These are phyloP conservation scores for Nakazawaea ambrosiae DNA, from an alignment of 805 yeast species.

Conservation along the genomic window DNA sequence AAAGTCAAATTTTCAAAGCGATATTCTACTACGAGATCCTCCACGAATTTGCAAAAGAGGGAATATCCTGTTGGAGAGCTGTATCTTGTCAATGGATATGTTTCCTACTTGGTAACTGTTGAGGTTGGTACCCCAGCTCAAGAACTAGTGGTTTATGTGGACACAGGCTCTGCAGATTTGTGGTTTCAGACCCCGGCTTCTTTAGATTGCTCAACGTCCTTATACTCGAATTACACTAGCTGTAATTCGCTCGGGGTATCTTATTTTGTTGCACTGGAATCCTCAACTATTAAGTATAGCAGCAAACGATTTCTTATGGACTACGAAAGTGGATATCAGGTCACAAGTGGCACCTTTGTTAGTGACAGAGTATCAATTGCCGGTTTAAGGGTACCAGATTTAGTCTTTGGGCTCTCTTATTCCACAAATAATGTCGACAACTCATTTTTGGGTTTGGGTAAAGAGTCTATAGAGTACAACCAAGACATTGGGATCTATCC, in stretches of 20 bases:
- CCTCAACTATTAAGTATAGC: neutral
- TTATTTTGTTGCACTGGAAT: slow-evolving; percentile 1
- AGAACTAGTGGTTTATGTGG: slow-evolving; percentile 19
- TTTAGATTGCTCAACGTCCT: slow-evolving; percentile 9
- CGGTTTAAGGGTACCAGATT: slow-evolving; percentile 9
- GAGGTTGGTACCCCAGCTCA: slow-evolving; percentile 21
- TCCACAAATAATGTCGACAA: slow-evolving; percentile 9
- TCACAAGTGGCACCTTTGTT: slow-evolving; percentile 16
- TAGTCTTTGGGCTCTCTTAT: slow-evolving; percentile 17
- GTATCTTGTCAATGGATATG: slow-evolving; percentile 5
- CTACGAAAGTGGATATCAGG: slow-evolving; percentile 6
- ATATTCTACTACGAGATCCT: no score
- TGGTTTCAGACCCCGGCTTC: slow-evolving; percentile 20
- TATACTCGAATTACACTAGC: slow-evolving; percentile 12
- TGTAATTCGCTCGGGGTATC: slow-evolving; percentile 7
- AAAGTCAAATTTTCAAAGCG: no score
- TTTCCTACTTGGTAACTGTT: slow-evolving; percentile 7
- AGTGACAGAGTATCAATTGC: slow-evolving; percentile 14
- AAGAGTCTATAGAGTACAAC: slow-evolving; percentile 3
- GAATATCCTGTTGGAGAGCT: no score
- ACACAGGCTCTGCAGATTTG: slow-evolving; percentile 23
- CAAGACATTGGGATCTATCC: slow-evolving; percentile 10
- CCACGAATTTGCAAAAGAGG: no score
- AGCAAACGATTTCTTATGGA: neutral
- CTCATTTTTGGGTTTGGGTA: slow-evolving; percentile 17